Evolutionary conservation across 495 filamentous ascomycete species (phyloP), one percentile per base, ranked within the genome.

Genomic region (Lophium mytilinum): DNA sequence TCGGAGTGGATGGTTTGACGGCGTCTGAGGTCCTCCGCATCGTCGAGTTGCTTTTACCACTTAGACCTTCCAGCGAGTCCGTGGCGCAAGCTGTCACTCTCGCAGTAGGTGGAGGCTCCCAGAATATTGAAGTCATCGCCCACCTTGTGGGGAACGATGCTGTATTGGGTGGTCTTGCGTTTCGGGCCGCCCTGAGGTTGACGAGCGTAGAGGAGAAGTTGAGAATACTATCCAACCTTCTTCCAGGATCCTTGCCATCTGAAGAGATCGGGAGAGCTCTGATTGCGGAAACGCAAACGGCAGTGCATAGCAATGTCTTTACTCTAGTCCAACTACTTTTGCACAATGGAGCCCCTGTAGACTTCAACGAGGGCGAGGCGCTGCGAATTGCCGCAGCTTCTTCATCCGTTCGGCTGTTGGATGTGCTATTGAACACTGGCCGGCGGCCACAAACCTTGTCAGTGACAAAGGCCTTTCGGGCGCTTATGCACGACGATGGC

Each of bases 121-220:
- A 41, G 14, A 63, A 63, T 45, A 33, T 63, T 3, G 61, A 63
- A 15, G 56, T 63, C 12, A 63, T 63, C n/a, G 17, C 48, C n/a
- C 51, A 50, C n/a, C 52, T 63, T 14, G 21, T 63, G 4, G 30
- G 14, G 6, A 33, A 48, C 30, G 51, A 60, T 34, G 14, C 45
- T 35, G 49, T 30, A 18, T 21, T 63, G 9, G 21, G 47, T 7
- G 40, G 40, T 1, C 33, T 45, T 5, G 61, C 52, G 15, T 63
- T 59, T 21, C 45, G 56, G 37, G 19, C 36, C 14, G 40, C 52
- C 30, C 50, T 49, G 8, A 39, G 45, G 15, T 15, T 56, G 14
- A 14, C 48, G 12, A 15, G 40, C 42, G 0, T 14, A 14, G 21
- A 37, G 17, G 55, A 52, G 10, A 59, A 56, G 36, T 36, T 33